These are phyloP conservation scores for Didymella lethalis DNA, from an alignment of 2,329 filamentous ascomycete genomes.

Conservation along the genomic window DNA sequence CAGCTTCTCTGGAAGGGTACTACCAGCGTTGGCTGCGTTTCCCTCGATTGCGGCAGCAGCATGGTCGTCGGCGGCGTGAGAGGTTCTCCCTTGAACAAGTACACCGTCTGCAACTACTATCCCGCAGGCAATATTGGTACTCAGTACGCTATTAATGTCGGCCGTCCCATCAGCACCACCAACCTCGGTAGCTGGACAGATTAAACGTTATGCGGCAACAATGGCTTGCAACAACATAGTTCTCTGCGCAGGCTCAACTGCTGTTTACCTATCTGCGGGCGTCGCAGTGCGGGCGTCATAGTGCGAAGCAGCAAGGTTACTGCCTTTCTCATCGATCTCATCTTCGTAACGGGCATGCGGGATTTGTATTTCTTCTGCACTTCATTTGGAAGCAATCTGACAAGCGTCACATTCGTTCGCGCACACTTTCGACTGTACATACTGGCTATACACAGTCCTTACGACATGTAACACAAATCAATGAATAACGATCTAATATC, in stretches of 20 bases:
- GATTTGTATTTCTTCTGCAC: not conserved
- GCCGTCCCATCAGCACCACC: constrained; percentile 43
- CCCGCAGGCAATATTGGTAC: constrained; percentile 68
- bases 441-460: constrained; percentile 11
- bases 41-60: constrained; percentile 38
- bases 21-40: constrained; percentile 49
- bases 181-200: constrained; percentile 40
- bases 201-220: constrained; percentile 28
- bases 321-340: not conserved
- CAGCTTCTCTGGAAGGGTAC: constrained; percentile 51
- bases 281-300: not conserved
- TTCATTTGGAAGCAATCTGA: not conserved
- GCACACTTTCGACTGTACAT: constrained; percentile 5
- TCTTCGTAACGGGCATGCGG: not conserved
- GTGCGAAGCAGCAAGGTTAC: not conserved
- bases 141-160: constrained; percentile 63
- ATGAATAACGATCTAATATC: not conserved
- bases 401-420: not conserved
- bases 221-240: constrained; percentile 3
- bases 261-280: not conserved
- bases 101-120: constrained; percentile 88
- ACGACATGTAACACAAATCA: not conserved
- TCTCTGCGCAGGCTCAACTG: constrained; percentile 4
- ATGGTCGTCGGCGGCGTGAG: constrained; percentile 34
- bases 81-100: constrained; percentile 38